phyloP scores from a whole-genome alignment of 2,329 filamentous ascomycete genomes.

The Endoconidiophora polonica region DNA sequence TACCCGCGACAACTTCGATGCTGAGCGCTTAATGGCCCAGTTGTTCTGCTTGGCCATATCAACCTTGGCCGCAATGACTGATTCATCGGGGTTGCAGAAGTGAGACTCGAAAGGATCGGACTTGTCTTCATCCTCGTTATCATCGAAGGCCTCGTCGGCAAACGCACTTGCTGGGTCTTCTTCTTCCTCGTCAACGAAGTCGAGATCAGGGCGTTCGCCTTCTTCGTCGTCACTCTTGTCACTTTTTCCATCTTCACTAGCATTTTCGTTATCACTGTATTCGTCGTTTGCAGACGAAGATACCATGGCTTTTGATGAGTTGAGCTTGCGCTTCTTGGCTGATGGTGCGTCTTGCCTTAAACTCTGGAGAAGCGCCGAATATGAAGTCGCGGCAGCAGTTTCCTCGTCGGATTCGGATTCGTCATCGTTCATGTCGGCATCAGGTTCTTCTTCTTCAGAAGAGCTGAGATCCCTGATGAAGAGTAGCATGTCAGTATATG shows the following conservation, averaged over 20 bases:
- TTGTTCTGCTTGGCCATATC: constrained; percentile 31
- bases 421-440: constrained; percentile 18
- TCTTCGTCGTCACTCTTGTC: constrained; percentile 13
- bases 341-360: constrained; percentile 27
- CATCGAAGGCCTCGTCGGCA: constrained; percentile 20
- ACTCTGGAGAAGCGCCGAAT: constrained; percentile 41
- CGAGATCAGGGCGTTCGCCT: constrained; percentile 23
- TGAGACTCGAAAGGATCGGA: constrained; percentile 67
- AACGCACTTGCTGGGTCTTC: constrained; percentile 28
- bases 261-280: constrained; percentile 8
- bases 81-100: constrained; percentile 53
- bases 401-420: constrained; percentile 29
- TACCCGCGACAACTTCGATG: constrained; percentile 30
- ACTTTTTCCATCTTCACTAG: background rate
- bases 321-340: constrained; percentile 41
- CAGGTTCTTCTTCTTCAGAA: constrained; percentile 30
- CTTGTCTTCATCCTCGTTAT: constrained; percentile 35
- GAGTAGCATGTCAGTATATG: background rate
- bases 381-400: constrained; percentile 26
- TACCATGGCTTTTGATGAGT: constrained; percentile 20
- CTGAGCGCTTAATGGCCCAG: constrained; percentile 33
- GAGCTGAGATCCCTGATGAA: constrained; percentile 3
- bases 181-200: constrained; percentile 20
- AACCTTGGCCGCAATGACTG: constrained; percentile 37
- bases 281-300: constrained; percentile 15